A percentile compares a stretch with the other conserved stretches of the same genome.
Evolutionary conservation across 2,329 filamentous ascomycete genomes (phyloP).

Genomic region (Claviceps lovelessii): DNA sequence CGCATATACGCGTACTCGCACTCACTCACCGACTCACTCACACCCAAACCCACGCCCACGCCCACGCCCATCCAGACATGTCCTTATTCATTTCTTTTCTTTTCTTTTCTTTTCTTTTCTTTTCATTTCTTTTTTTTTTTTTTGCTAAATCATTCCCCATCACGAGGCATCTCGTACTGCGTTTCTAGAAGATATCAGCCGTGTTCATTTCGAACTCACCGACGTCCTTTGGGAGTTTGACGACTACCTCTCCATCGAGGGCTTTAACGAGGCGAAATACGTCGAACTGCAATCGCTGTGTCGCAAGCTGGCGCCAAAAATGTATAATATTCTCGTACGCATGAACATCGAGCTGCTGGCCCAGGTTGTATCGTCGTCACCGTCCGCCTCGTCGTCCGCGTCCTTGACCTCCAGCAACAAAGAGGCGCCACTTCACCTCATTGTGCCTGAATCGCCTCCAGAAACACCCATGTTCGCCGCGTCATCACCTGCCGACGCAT

Average conservation of each 20-base stretch:
- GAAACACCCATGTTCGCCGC: background rate
- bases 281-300: constrained; percentile 32
- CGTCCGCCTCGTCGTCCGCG: background rate
- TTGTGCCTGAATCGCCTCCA: constrained; percentile 6
- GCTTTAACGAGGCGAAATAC: constrained; percentile 36
- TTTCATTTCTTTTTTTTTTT: too few species aligned
- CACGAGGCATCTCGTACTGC: background rate
- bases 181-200: constrained; percentile 32
- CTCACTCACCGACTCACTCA: too few species aligned
- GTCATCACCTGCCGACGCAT: background rate
- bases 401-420: background rate
- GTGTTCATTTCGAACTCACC: constrained; percentile 31
- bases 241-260: constrained; percentile 33
- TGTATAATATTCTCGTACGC: constrained; percentile 36
- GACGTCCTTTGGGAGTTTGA: constrained; percentile 43
- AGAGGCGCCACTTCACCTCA: constrained; percentile 5
- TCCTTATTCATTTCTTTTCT: too few species aligned
- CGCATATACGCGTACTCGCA: too few species aligned
- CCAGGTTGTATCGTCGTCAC: constrained; percentile 8
- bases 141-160: background rate
- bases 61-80: background rate
- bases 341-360: constrained; percentile 33
- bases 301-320: constrained; percentile 33
- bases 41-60: background rate
- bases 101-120: too few species aligned